Evolutionary conservation across 176 grass and related monocot genomes (phyloP).

Genomic region (Oryza longistaminata): DNA sequence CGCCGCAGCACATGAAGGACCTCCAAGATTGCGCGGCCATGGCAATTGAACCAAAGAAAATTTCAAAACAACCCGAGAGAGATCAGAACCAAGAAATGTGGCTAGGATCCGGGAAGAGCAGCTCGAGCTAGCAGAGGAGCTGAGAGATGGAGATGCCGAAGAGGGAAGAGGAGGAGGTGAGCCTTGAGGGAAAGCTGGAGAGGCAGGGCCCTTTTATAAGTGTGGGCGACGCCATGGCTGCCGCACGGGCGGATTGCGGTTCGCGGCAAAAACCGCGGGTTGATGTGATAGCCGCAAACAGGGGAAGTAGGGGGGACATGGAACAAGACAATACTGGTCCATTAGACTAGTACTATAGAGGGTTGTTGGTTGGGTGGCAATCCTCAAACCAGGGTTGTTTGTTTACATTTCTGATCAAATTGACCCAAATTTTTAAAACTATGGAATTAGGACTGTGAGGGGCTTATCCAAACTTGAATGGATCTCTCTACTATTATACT

Average conservation of each 20-base stretch:
- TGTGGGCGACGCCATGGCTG: background rate
- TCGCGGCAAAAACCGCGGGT: constrained; percentile 36
- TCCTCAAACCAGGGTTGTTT: background rate
- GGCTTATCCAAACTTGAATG: background rate
- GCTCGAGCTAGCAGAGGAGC: background rate
- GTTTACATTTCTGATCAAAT: background rate
- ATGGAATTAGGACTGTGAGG: background rate
- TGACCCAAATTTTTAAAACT: background rate
- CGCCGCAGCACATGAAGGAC: constrained; percentile 45
- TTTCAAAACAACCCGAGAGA: background rate
- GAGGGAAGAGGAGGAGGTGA: background rate
- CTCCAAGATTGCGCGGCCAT: constrained; percentile 33
- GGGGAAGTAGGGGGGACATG: background rate
- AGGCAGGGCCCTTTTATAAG: constrained; percentile 45
- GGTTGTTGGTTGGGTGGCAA: background rate
- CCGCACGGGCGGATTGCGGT: constrained; percentile 6
- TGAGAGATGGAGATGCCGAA: background rate
- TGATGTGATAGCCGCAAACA: constrained; percentile 45
- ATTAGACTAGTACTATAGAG: background rate
- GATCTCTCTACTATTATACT: background rate
- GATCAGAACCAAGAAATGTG: background rate
- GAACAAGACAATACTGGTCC: background rate
- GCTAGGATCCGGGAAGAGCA: background rate
- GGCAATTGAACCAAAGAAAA: background rate
- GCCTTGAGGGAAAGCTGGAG: background rate